Conservation (phyloP, 495 filamentous ascomycete species). For the Penicillium paradoxum region DNA sequence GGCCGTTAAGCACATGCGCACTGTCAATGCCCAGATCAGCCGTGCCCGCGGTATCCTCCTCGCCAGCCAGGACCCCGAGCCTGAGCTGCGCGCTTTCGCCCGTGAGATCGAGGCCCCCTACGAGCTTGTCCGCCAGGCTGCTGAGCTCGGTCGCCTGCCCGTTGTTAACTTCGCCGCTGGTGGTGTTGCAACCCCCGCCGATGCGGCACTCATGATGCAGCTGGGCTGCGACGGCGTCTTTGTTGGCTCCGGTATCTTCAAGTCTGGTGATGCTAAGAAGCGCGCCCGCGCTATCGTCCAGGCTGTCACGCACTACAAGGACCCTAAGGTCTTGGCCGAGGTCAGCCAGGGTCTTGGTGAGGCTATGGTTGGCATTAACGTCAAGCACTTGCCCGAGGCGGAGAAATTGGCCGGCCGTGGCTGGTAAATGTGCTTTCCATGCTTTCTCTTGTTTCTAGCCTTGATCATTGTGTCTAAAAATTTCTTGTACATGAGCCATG, state of each 20-base stretch:
- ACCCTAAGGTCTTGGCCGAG: conserved; percentile 81
- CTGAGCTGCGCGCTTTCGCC: conserved; percentile 71
- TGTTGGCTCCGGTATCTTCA: conserved; percentile 96
- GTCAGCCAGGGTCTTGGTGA: conserved; percentile 82
- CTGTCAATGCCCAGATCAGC: conserved; percentile 80
- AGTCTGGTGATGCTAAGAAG: conserved; percentile 81
- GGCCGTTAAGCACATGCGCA: conserved; percentile 93
- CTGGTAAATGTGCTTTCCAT: conserved; percentile 55
- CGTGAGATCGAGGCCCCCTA: conserved; percentile 75
- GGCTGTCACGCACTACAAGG: conserved; percentile 83
- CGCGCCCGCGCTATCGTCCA: conserved; percentile 91
- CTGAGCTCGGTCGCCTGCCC: conserved; percentile 79
- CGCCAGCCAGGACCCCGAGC: conserved; percentile 57
- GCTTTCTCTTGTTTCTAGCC: conserved; percentile 11
- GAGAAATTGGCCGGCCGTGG: conserved; percentile 84
- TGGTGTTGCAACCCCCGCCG: conserved; percentile 90
- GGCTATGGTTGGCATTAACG: conserved; percentile 94
- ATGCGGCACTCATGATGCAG: conserved; percentile 99
- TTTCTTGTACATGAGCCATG: conserved; percentile 20
- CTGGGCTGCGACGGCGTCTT: conserved; percentile 97
- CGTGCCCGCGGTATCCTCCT: conserved; percentile 59
- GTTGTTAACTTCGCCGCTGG: conserved; percentile 99
- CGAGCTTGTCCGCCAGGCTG: conserved; percentile 76
- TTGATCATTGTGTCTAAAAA: conserved; percentile 13
- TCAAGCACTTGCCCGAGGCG: conserved; percentile 61